Conservation (phyloP, 257 asterid genomes). For the Datura wrightii region DNA sequence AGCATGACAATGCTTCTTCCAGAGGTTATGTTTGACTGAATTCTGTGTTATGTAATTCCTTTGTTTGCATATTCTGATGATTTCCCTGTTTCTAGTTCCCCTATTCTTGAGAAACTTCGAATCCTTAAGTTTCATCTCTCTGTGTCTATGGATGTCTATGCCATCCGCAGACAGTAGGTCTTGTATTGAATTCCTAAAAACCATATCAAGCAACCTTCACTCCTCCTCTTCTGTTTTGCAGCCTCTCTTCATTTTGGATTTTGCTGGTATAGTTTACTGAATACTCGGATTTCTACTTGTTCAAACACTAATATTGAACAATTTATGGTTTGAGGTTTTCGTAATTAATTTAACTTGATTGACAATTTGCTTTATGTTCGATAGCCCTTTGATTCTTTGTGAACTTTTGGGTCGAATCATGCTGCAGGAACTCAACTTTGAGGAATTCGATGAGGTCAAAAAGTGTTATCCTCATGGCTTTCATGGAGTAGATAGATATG, state of each 20-base stretch:
- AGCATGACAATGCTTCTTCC: neutral
- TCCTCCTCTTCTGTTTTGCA: no score
- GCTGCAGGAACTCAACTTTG: conserved; percentile 66
- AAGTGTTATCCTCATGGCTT: conserved; percentile 79
- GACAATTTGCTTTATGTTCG: neutral
- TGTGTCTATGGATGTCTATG: no score
- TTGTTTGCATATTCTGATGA: no score
- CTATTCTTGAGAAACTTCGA: no score
- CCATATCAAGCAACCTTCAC: no score
- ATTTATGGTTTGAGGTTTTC: neutral
- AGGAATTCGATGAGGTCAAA: conserved; percentile 60
- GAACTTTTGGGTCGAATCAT: neutral
- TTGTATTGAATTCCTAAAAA: no score
- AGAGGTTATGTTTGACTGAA: no score
- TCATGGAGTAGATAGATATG: conserved; percentile 78
- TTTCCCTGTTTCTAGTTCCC: no score
- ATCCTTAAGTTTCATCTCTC: no score
- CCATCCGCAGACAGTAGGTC: no score
- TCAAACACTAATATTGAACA: neutral
- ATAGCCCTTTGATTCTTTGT: neutral
- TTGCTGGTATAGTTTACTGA: neutral
- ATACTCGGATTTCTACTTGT: neutral
- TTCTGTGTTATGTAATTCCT: no score
- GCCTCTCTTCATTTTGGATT: no score
- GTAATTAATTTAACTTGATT: neutral